Conservation (phyloP, 441 rosid genomes). For the Viola pubescens region DNA sequence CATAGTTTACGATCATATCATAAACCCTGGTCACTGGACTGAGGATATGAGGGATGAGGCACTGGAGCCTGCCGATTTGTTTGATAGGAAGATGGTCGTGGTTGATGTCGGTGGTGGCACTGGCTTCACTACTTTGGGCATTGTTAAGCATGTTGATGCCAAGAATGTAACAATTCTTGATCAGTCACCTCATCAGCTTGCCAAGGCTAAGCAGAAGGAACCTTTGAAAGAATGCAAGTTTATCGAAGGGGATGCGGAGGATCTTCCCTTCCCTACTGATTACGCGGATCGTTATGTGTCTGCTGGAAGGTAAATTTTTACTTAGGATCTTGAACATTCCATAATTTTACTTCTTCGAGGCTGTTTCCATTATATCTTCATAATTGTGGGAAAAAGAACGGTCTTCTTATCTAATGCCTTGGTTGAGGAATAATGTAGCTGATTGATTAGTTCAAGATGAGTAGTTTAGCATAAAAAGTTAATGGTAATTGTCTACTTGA, state of each 20-base stretch:
- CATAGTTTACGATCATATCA: constrained; percentile 37
- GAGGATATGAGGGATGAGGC: constrained; percentile 48
- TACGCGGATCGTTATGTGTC: constrained; percentile 45
- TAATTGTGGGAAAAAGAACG: too few species aligned
- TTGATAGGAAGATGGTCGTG: constrained; percentile 30
- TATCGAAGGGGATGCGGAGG: constrained; percentile 51
- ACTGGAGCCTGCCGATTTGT: constrained; percentile 38
- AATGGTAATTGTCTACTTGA: neutral
- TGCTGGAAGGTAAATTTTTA: constrained; percentile 39
- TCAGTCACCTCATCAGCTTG: constrained; percentile 50
- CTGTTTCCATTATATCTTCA: too few species aligned
- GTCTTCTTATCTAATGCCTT: too few species aligned
- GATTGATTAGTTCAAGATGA: too few species aligned
- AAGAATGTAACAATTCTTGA: constrained; percentile 46
- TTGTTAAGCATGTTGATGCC: constrained; percentile 49
- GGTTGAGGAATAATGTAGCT: too few species aligned
- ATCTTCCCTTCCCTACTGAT: constrained; percentile 41
- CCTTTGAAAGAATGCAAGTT: constrained; percentile 46
- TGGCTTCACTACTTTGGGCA: constrained; percentile 48
- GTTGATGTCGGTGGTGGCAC: constrained; percentile 50
- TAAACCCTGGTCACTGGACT: constrained; percentile 53
- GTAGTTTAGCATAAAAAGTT: too few species aligned
- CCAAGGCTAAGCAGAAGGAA: constrained; percentile 45
- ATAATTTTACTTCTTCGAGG: too few species aligned
- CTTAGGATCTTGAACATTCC: too few species aligned